Base-by-base conservation (phyloP, 2,329 filamentous ascomycete genomes). In the Plenodomus biglobosus region DNA sequence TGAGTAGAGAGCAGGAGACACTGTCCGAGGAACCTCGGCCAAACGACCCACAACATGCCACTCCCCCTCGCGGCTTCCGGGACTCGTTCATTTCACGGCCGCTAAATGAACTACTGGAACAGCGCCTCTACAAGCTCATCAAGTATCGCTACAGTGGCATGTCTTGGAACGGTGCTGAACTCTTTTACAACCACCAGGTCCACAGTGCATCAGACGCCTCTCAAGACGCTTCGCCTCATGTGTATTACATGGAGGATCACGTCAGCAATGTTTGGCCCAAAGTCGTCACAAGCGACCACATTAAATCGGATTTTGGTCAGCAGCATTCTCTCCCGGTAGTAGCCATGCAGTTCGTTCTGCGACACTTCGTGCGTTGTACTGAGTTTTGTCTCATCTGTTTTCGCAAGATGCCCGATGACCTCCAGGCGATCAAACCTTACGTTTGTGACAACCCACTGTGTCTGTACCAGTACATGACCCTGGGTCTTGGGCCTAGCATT, bases 381-480 rank as follows among this genome's bases (percentile, higher is more conserved):
- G 85, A 94, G 44, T 95, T 92, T 69, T 96, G 92, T 69, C 80
- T 95, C 45, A 85, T 92, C 19, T 96, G 92, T 62, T 88, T 95
- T 69, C 81, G 81, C 56, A 85, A 80, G 56, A 79, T 89, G 30
- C 70, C 81, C 1, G 78, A 78, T 2, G 80, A 82, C 0, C 85
- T 92, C 32, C 83, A 86, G 59, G 83, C 86, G 1, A 75, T 91
- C 50, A 90, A 88, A 58, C 88, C 88, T 2, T 79, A 80, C 52
- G 90, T 96, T 38, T 96, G 92, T 71, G 82, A 82, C 18, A 80
- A 82, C 11, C 76, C 80, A 1, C 77, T 96, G 2, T 96, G 92
- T 62, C 75, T 95, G 3, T 95, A 88, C 62, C 92, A 96, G 65
- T 95, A 94, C 73, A 88, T 95, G 79, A 79, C 82, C 15, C 77